phyloP scores from a whole-genome alignment of 2,329 filamentous ascomycete genomes.

The Monilinia aucupariae region DNA sequence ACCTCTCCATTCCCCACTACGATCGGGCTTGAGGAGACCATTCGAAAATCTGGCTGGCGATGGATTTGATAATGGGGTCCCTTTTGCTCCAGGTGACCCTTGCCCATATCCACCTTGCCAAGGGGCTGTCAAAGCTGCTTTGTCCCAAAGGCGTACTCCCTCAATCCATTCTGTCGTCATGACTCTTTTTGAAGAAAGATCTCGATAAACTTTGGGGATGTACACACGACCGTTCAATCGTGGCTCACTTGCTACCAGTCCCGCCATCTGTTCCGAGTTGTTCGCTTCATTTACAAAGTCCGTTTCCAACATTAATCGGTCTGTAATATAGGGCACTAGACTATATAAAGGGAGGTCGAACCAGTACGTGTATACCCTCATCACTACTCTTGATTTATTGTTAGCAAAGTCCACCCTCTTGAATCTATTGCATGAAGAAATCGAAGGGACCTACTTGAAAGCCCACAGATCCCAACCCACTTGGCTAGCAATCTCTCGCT shows the following conservation, averaged over 20 bases:
- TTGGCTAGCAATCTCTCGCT: slow-evolving; percentile 85
- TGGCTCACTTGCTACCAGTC: slow-evolving; percentile 69
- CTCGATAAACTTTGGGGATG: slow-evolving; percentile 76
- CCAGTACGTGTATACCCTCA: slow-evolving; percentile 74
- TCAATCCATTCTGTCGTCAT: slow-evolving; percentile 98
- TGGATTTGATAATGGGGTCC: slow-evolving; percentile 47
- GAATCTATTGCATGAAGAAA: neutral
- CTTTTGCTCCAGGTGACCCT: slow-evolving; percentile 73
- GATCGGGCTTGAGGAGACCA: slow-evolving; percentile 69
- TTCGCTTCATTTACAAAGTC: slow-evolving; percentile 89
- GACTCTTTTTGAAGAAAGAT: slow-evolving; percentile 75
- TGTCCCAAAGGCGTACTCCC: slow-evolving; percentile 88
- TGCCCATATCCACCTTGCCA: slow-evolving; percentile 75
- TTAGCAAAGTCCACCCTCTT: slow-evolving; percentile 10
- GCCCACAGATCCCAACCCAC: slow-evolving; percentile 94
- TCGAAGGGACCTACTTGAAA: slow-evolving; percentile 59
- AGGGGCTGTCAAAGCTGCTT: slow-evolving; percentile 66
- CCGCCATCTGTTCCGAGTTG: slow-evolving; percentile 80
- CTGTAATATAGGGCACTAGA: slow-evolving; percentile 85
- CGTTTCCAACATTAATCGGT: slow-evolving; percentile 87
- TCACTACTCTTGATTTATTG: slow-evolving; percentile 57
- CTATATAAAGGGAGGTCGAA: slow-evolving; percentile 93
- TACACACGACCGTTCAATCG: slow-evolving; percentile 76
- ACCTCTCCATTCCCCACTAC: slow-evolving; percentile 72
- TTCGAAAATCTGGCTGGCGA: slow-evolving; percentile 38